Percentiles rank a stretch among this genome's conserved stretches.
Evolutionary conservation across 495 filamentous ascomycete genomes (phyloP).

Genomic region (Penicillium daleae): DNA sequence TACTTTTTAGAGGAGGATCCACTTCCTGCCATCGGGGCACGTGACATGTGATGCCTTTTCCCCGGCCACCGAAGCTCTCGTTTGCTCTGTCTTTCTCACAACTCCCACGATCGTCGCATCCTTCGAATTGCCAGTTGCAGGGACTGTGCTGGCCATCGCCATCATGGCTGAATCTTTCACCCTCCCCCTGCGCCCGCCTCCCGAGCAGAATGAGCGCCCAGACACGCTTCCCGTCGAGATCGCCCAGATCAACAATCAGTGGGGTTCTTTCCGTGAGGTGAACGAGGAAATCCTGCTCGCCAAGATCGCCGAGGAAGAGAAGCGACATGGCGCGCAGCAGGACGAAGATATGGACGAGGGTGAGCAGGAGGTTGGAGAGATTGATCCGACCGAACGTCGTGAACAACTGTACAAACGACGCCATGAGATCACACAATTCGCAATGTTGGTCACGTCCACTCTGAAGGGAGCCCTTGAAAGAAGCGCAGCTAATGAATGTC

Average conservation of each 20-base stretch:
- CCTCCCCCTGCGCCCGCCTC: conserved; percentile 68
- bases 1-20: background rate
- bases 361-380: conserved; percentile 31
- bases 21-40: background rate
- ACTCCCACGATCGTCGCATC: background rate
- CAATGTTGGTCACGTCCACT: conserved; percentile 34
- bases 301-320: conserved; percentile 58
- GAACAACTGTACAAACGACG: conserved; percentile 51
- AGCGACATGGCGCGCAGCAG: conserved; percentile 38
- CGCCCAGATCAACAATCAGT: conserved; percentile 71
- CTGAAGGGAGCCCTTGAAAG: background rate
- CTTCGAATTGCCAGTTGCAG: background rate
- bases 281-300: conserved; percentile 63
- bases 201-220: conserved; percentile 55
- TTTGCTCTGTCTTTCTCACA: background rate
- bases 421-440: conserved; percentile 49
- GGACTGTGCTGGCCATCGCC: background rate
- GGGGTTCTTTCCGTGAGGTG: conserved; percentile 72
- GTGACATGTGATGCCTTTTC: background rate
- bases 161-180: conserved; percentile 53
- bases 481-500: conserved; percentile 11
- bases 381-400: conserved; percentile 43
- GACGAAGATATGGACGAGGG: conserved; percentile 34
- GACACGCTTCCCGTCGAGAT: conserved; percentile 72
- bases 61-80: background rate